phyloP scores from a whole-genome alignment of 768 basidiomycete genomes.

The Russula vinacea region DNA sequence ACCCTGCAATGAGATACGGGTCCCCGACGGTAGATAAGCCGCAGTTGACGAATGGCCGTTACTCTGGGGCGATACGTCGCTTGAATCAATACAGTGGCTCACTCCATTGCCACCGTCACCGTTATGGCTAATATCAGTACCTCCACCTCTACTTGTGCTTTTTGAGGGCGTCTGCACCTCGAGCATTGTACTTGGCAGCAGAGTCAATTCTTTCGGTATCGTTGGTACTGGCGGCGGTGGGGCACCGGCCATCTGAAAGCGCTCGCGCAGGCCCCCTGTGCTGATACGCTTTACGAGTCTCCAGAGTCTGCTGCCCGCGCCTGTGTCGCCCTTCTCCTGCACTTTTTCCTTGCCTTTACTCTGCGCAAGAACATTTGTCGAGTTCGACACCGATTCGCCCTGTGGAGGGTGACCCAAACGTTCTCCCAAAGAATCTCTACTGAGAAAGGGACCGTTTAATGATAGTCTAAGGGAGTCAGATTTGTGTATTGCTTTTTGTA shows the following conservation, averaged over 20 bases:
- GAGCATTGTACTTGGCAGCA: conserved; percentile 28
- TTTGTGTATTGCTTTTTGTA: conserved; percentile 21
- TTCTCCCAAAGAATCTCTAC: not conserved
- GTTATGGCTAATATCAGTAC: conserved; percentile 2
- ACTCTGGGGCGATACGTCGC: conserved; percentile 31
- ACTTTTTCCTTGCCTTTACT: conserved; percentile 28
- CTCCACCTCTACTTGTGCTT: not conserved
- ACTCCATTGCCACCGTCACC: conserved; percentile 3
- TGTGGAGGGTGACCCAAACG: not conserved
- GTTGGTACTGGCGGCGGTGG: conserved; percentile 58
- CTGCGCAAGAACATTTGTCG: not conserved
- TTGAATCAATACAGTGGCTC: conserved; percentile 33
- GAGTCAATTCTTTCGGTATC: conserved; percentile 46
- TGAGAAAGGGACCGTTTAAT: not conserved
- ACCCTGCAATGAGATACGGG: not conserved
- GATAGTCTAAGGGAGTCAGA: conserved; percentile 21
- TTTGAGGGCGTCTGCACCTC: conserved; percentile 31
- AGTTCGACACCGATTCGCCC: conserved; percentile 5
- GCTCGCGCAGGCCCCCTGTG: conserved; percentile 59
- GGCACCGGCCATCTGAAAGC: conserved; percentile 37
- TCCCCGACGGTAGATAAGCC: conserved; percentile 25
- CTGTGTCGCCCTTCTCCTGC: conserved; percentile 35
- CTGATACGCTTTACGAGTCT: conserved; percentile 70
- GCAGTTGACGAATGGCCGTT: conserved; percentile 21
- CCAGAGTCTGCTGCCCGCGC: conserved; percentile 50